Percentiles rank a stretch among this genome's conserved stretches.
Evolutionary conservation across 306 rosid genomes (phyloP).

Genomic region (Citrullus colocynthis): DNA sequence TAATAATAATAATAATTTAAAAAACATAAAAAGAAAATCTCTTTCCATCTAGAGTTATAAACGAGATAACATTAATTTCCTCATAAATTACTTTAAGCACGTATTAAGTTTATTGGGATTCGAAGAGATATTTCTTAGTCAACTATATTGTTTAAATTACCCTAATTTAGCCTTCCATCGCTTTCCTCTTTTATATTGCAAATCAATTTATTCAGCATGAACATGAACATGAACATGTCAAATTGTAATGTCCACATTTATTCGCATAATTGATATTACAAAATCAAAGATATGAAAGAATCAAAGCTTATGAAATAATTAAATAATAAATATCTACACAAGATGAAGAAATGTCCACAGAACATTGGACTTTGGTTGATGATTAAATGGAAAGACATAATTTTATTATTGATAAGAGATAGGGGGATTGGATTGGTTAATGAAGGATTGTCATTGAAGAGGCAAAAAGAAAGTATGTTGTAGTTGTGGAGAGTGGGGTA

Average conservation of each 20-base stretch:
- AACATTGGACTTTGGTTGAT: neutral
- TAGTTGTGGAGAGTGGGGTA: neutral
- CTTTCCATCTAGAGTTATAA: too few relatives aligned
- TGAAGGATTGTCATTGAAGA: neutral
- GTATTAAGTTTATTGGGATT: neutral
- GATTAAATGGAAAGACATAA: neutral
- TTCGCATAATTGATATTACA: neutral
- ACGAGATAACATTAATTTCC: too few relatives aligned
- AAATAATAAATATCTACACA: neutral
- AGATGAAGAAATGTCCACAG: neutral
- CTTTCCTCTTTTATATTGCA: neutral
- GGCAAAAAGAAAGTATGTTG: neutral
- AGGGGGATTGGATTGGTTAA: neutral
- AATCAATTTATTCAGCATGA: neutral
- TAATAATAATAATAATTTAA: too few relatives aligned
- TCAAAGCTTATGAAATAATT: neutral
- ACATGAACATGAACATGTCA: neutral
- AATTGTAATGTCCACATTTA: neutral
- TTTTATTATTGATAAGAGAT: neutral
- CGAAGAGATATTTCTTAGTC: neutral
- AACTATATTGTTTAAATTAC: neutral
- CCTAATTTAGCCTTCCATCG: neutral
- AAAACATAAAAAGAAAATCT: too few relatives aligned
- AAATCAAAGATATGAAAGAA: neutral
- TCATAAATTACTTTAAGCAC: too few relatives aligned